These are phyloP conservation scores for Penicillium janthinellum DNA, from an alignment of 2,329 filamentous ascomycete species.

Conservation along the genomic window DNA sequence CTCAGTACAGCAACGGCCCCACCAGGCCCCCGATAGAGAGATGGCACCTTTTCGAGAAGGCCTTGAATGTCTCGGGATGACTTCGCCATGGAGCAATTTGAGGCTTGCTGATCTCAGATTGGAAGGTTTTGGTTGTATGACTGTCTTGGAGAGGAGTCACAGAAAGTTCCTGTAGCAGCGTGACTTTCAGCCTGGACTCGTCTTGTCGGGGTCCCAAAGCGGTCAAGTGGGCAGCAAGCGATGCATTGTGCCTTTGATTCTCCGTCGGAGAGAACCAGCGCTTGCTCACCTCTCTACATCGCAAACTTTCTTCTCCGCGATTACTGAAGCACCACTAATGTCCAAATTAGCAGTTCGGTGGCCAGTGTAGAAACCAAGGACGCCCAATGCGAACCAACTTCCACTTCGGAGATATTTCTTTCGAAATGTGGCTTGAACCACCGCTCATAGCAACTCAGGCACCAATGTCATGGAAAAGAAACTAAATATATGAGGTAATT, in stretches of 20 bases:
- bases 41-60: not conserved
- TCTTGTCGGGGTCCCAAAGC: not conserved
- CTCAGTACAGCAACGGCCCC: not conserved
- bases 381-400: too few species aligned
- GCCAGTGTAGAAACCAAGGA: too few species aligned
- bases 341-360: too few species aligned
- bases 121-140: too few species aligned
- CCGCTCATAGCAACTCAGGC: too few species aligned
- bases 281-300: too few species aligned
- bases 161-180: not conserved
- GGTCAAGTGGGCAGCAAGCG: not conserved
- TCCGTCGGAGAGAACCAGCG: not conserved
- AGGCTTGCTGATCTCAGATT: not conserved
- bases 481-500: too few species aligned
- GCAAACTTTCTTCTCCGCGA: too few species aligned
- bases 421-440: too few species aligned
- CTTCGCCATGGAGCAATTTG: not conserved
- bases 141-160: not conserved
- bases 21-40: not conserved
- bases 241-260: not conserved
- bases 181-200: not conserved
- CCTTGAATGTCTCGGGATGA: not conserved
- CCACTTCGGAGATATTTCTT: too few species aligned
- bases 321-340: too few species aligned
- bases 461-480: too few species aligned